Evolutionary conservation across 495 filamentous ascomycete genomes (phyloP).

Genomic region (Friedmanniomyces simplex): DNA sequence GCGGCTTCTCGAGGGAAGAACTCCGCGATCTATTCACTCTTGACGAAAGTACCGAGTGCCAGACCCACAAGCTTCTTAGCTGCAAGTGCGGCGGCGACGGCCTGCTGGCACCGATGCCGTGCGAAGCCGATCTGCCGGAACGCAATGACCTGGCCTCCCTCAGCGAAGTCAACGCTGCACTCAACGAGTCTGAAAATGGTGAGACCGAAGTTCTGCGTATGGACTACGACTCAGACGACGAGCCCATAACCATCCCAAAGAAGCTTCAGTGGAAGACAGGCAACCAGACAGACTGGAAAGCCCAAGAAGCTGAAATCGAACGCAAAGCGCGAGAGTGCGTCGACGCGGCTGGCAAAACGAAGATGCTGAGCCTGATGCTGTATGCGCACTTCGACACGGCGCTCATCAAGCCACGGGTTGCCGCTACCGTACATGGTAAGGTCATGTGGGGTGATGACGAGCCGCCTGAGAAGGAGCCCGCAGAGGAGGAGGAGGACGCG

Average conservation of each 20-base stretch:
- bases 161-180: constrained; percentile 5
- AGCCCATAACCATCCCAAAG: constrained; percentile 22
- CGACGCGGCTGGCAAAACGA: constrained; percentile 46
- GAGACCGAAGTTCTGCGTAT: constrained; percentile 24
- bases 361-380: constrained; percentile 49
- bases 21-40: constrained; percentile 62
- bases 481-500: constrained; percentile 28
- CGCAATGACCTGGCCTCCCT: constrained; percentile 18
- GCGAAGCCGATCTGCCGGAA: neutral
- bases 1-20: constrained; percentile 58
- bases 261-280: constrained; percentile 38
- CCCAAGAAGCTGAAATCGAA: constrained; percentile 44
- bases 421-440: constrained; percentile 27
- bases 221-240: constrained; percentile 12
- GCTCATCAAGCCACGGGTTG: neutral
- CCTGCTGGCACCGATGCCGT: constrained; percentile 9
- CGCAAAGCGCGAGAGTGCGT: constrained; percentile 33
- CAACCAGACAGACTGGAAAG: constrained; percentile 49
- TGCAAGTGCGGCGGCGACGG: constrained; percentile 58
- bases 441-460: constrained; percentile 15
- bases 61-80: constrained; percentile 62
- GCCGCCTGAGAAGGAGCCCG: constrained; percentile 18
- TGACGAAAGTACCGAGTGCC: constrained; percentile 46
- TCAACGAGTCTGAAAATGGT: constrained; percentile 23
- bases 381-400: constrained; percentile 56